Conservation (phyloP, 441 rosid species). For the Iberis amara region DNA sequence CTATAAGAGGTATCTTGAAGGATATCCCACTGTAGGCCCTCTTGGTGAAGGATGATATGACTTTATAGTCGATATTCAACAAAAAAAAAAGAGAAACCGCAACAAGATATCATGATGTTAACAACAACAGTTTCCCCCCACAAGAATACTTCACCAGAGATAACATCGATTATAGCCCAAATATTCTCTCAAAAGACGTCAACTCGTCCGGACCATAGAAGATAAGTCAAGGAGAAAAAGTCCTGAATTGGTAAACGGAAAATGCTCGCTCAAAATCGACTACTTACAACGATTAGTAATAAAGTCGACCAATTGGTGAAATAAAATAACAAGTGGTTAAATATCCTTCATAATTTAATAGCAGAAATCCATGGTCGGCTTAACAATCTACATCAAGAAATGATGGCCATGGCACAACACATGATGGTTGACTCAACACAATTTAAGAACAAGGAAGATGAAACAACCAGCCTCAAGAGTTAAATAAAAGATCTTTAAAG, state of each 20-base stretch:
- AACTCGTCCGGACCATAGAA: neutral
- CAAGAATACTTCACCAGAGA: neutral
- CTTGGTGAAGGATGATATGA: neutral
- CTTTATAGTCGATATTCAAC: neutral
- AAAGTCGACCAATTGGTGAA: neutral
- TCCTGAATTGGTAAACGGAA: neutral
- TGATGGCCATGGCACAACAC: neutral
- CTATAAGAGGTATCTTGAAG: neutral
- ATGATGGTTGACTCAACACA: neutral
- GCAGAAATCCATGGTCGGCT: accelerated
- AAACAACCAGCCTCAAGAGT: neutral
- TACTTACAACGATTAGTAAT: neutral
- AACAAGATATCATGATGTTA: neutral
- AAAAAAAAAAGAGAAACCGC: neutral
- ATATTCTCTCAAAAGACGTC: neutral
- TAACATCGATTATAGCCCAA: neutral
- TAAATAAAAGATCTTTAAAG: neutral
- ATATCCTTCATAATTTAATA: neutral
- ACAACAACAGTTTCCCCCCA: no score
- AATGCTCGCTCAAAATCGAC: neutral
- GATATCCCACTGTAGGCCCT: neutral
- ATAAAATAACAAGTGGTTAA: neutral
- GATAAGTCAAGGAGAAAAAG: neutral
- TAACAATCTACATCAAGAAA: neutral
- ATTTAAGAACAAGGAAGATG: neutral